Evolutionary conservation across 1,284 basidiomycete genomes (phyloP).

Genomic region (Porogramme epimiltina): DNA sequence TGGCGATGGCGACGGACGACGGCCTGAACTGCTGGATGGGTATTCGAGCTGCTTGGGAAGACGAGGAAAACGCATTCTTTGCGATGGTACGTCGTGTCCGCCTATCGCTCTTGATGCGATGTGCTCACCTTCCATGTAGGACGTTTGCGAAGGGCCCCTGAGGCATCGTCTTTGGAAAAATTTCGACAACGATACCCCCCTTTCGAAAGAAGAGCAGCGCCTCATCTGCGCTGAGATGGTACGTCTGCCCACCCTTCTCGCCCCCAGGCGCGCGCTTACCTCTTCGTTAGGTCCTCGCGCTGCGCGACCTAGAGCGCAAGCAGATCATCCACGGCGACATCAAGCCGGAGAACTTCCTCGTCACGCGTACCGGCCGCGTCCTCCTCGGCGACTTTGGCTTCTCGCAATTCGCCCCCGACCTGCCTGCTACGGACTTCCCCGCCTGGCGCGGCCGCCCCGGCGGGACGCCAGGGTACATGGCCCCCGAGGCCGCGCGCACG

Average conservation of each 20-base stretch:
- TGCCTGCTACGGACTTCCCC: background rate
- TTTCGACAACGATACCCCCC: background rate
- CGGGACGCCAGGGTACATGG: conserved; percentile 14
- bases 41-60: conserved; percentile 22
- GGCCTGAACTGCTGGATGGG: conserved; percentile 3
- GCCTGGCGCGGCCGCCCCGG: background rate
- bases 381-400: conserved; percentile 72
- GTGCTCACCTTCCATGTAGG: background rate
- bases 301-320: conserved; percentile 43
- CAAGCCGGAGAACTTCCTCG: conserved; percentile 66
- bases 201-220: conserved; percentile 2
- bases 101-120: background rate
- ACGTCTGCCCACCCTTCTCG: background rate
- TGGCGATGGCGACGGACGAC: conserved; percentile 4
- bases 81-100: conserved; percentile 26
- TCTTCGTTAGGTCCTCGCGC: background rate
- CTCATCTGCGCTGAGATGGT: conserved; percentile 17
- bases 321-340: conserved; percentile 69
- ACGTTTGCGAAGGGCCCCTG: conserved; percentile 4
- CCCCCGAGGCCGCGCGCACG: conserved; percentile 1
- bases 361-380: conserved; percentile 46
- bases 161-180: background rate
- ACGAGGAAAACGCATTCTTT: conserved; percentile 22
- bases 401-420: conserved; percentile 28
- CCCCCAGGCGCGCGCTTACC: background rate